Base-by-base conservation (phyloP, 2,329 filamentous ascomycete species). In the Colletotrichum theobromicola region DNA sequence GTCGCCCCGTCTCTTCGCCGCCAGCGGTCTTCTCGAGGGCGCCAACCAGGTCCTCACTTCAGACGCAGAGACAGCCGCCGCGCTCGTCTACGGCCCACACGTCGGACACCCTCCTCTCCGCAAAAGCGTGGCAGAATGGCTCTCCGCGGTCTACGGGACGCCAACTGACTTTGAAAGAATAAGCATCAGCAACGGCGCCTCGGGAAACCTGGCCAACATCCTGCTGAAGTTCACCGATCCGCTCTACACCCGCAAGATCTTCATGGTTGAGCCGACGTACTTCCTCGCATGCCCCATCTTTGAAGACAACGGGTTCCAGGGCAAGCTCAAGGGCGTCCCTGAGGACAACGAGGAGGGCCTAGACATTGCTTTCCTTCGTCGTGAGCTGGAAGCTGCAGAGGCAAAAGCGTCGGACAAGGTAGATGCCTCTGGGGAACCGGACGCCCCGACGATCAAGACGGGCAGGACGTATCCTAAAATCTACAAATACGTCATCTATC, bases 401-500 rank as follows among this genome's bases (percentile, higher is more conserved):
- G 15, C 18, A 1, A n/a, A 67, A 42, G 30, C 63, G 4, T n/a
- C 5, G 4, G 10, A 26, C 2, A 13, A 12, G 7, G 32, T 30
- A 0, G 15, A 50, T 0, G 2, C 4, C 0, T 15, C 30, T 10
- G 64, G 24, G 1, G 1, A 24, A 6, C 37, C 3, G 2, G 64
- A 68, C 2, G 12, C 10, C 3, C 64, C 64, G 4, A 21, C 64
- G 5, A 26, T 68, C 13, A 68, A 68, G 32, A 32, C 21, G 2
- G 64, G 64, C 2, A 68, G 28, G 32, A 55, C 55, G 0, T 64
- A 64, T 4, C 89, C 91, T 34, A 98, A 97, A 80, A 90, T 94
- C 67, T 98, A 98, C 85, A 92, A 92, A 70, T 94, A 98, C 81
- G 82, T 98, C 78, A 93, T 99, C 78, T 98, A 98, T 82, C 91